Base-by-base conservation (phyloP, 768 basidiomycete species). In the Lentinula edodes region DNA sequence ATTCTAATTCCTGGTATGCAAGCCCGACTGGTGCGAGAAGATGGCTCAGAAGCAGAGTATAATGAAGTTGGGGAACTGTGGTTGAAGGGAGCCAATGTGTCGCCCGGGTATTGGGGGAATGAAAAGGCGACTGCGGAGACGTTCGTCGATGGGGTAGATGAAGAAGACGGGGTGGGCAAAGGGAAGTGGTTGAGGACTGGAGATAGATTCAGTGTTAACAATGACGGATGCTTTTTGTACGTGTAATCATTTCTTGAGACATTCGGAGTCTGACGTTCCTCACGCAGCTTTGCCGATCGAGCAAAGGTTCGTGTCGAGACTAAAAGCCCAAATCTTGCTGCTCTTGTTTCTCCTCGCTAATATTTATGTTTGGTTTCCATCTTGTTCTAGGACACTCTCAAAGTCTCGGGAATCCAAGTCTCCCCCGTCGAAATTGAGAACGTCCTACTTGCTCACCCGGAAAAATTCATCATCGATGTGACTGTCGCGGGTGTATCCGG, bases 371-470 rank as follows among this genome's bases (percentile, higher is more conserved):
- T 3, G 28, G 1, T 23, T 18, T 42, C 38, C 43, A 8, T 45
- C 16, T 16, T 15, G 6, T 7, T 55, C 32, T 23, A 90, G 86
- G 91, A 93, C 67, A 91, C 85, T 0, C 77, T 93, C 20, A 93
- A 93, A 68, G 80, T 93, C 2, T 90, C 89, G 0, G 91, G 91
- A 3, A 77, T 76, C 53, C 91, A 93, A 71, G 91, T 93, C 0
- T 90, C 91, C 0, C 91, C 91, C 0, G 80, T 82, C 16, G 91
- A 93, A 68, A 87, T 93, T 56, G 91, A 93, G 69, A 77, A 83
- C 32, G 80, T 79, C 23, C 73, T 93, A 2, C 77, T 86, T 18
- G 76, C 76, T 0, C 83, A 92, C 42, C 88, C 90, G 0, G 78
- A 79, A 7, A 74, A 74, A 16, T 77, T 91, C 52, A 81, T 92